Base-by-base conservation (phyloP, 1,284 basidiomycete species). In the Inonotus hispidus region DNA sequence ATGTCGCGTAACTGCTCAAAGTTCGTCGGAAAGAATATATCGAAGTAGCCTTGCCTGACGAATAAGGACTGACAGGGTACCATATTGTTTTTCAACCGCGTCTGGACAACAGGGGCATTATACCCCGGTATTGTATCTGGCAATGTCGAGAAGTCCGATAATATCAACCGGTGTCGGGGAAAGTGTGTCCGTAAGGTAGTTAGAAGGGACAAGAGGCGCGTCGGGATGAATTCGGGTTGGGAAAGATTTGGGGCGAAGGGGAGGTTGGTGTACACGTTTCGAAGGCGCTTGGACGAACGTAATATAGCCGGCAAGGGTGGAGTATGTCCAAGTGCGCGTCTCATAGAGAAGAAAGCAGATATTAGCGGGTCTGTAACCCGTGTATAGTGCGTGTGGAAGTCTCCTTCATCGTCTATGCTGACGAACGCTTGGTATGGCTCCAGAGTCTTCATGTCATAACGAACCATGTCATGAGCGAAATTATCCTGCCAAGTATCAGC, bases 21-120 rank as follows among this genome's bases (percentile, higher is more conserved):
- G 71, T 95, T 79, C 6, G 96, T 99, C 1, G 97, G 97, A 79
- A 99, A 99, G 79, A 99, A 95, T 66, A 99, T 99, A 75, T 99
- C 97, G 73, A 99, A 99, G 76, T 87, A 96, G 11, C 97, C 97
- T 70, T 93, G 97, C 66, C 90, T 87, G 61, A 99, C 97, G 66
- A 96, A 83, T 64, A 98, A 84, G 16, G 93, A 98, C 62, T 88
- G 81, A 68, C 93, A 95, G 2, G 97, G 90, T 3, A 98, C 87
- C 73, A 93, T 96, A 53, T 82, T 82, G 62, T 89, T 90, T 38
- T 83, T 82, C 70, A 90, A 88, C 55, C 94, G 84, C 19, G 97
- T 99, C 76, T 99, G 97, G 25, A 99, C 97, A 21, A 99, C 97
- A 6, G 97, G 97, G 0, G 91, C 92, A 70, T 92, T 94, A 63